Conservation (phyloP, 1,284 basidiomycete species). For the Cryptococcus sp. region DNA sequence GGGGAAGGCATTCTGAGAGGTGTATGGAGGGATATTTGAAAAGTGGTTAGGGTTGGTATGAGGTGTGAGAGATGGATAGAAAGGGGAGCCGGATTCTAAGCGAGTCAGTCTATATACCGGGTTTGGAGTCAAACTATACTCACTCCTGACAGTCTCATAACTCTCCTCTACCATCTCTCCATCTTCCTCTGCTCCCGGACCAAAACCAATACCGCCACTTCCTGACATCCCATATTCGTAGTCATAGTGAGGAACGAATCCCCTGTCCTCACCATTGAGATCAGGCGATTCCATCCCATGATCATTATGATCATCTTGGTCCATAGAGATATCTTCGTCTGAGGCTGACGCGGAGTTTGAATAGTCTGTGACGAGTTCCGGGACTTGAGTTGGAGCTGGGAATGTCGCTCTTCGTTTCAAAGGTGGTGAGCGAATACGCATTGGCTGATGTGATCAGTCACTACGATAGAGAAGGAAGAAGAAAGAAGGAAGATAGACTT, state of each 20-base stretch:
- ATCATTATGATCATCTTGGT: slow-evolving; percentile 27
- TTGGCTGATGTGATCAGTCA: slow-evolving; percentile 11
- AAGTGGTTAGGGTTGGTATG: slow-evolving; percentile 31
- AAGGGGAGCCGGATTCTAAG: background rate
- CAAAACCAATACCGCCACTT: slow-evolving; percentile 41
- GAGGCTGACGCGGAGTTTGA: slow-evolving; percentile 31
- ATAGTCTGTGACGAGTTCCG: slow-evolving; percentile 37
- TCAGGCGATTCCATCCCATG: slow-evolving; percentile 7
- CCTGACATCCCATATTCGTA: slow-evolving; percentile 19
- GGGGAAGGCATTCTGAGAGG: background rate
- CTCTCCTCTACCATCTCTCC: slow-evolving; percentile 23
- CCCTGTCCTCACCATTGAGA: background rate
- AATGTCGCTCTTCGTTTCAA: slow-evolving; percentile 16
- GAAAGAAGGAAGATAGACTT: background rate
- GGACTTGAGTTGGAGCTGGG: slow-evolving; percentile 12
- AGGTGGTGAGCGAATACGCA: slow-evolving; percentile 24
- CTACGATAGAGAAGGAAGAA: background rate
- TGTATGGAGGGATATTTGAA: slow-evolving; percentile 11
- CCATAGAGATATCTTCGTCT: slow-evolving; percentile 36
- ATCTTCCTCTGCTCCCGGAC: slow-evolving; percentile 44
- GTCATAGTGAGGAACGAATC: slow-evolving; percentile 3
- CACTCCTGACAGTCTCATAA: slow-evolving; percentile 7
- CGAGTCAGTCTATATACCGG: background rate
- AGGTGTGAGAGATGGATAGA: slow-evolving; percentile 16
- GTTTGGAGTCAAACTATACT: background rate